phyloP scores from a whole-genome alignment of 1,284 basidiomycete genomes.

The Boletus smithii region DNA sequence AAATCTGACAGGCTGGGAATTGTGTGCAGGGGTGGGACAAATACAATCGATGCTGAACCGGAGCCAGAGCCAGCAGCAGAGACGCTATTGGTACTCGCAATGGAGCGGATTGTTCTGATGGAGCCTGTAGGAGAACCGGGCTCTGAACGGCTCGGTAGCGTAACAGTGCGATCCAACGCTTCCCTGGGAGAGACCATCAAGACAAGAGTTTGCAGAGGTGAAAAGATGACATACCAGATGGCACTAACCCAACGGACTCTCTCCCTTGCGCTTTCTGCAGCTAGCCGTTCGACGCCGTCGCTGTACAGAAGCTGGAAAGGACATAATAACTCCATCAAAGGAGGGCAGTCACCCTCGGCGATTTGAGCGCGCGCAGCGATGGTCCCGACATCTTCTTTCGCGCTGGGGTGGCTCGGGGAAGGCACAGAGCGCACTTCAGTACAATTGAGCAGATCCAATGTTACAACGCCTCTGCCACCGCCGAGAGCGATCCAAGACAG shows the following conservation, averaged over 20 bases:
- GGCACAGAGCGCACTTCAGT: slow-evolving; percentile 77
- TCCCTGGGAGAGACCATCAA: slow-evolving; percentile 50
- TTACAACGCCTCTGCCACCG: slow-evolving; percentile 77
- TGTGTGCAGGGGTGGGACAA: slow-evolving; percentile 63
- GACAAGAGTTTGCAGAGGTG: not conserved
- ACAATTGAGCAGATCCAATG: slow-evolving; percentile 79
- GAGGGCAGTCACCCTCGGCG: slow-evolving; percentile 42
- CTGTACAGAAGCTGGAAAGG: slow-evolving; percentile 86
- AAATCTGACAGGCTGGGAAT: slow-evolving; percentile 66
- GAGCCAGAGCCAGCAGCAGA: slow-evolving; percentile 38
- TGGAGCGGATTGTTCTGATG: slow-evolving; percentile 64
- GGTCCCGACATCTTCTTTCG: slow-evolving; percentile 80
- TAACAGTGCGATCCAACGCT: slow-evolving; percentile 50
- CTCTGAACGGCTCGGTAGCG: slow-evolving; percentile 48
- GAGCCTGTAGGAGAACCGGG: slow-evolving; percentile 69
- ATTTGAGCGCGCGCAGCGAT: slow-evolving; percentile 68
- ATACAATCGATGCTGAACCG: slow-evolving; percentile 66
- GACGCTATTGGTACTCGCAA: slow-evolving; percentile 37
- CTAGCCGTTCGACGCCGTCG: slow-evolving; percentile 83
- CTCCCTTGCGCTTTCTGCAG: slow-evolving; percentile 78
- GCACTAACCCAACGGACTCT: slow-evolving; percentile 85
- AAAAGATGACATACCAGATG: slow-evolving; percentile 61
- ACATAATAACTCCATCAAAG: slow-evolving; percentile 67
- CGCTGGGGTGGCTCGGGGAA: slow-evolving; percentile 72
- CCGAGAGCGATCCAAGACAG: slow-evolving; percentile 79